phyloP scores from a whole-genome alignment of 768 basidiomycete species.

The Suillus subalutaceus region DNA sequence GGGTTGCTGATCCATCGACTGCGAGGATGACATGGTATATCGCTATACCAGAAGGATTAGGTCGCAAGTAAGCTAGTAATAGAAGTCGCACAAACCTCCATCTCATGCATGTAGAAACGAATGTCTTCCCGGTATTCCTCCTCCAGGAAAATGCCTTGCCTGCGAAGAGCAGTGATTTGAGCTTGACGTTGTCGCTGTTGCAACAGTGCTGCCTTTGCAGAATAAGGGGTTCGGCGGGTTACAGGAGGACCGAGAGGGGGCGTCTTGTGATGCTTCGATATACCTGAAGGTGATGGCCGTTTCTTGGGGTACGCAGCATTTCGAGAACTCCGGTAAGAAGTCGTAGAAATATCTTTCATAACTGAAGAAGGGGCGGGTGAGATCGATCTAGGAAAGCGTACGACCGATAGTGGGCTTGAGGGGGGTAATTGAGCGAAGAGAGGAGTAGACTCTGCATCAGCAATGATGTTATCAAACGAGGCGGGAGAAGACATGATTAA shows the following conservation, averaged over 20 bases:
- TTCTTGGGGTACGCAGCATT: slow-evolving; percentile 80
- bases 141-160: slow-evolving; percentile 81
- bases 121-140: slow-evolving; percentile 97
- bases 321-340: slow-evolving; percentile 63
- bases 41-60: slow-evolving; percentile 45
- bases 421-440: slow-evolving; percentile 26
- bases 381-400: slow-evolving; percentile 45
- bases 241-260: slow-evolving; percentile 49
- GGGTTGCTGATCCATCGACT: slow-evolving; percentile 99
- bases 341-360: slow-evolving; percentile 78
- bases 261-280: slow-evolving; percentile 67
- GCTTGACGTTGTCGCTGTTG: slow-evolving; percentile 71
- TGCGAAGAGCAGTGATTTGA: slow-evolving; percentile 68
- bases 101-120: slow-evolving; percentile 90
- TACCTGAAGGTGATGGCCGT: slow-evolving; percentile 80
- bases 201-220: slow-evolving; percentile 58
- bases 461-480: slow-evolving; percentile 9
- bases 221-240: slow-evolving; percentile 65
- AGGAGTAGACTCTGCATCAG: slow-evolving; percentile 25
- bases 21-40: slow-evolving; percentile 85
- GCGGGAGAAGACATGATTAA: slow-evolving; percentile 13
- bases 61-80: slow-evolving; percentile 15
- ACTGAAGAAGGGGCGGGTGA: slow-evolving; percentile 33
- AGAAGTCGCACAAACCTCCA: slow-evolving; percentile 78
- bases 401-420: slow-evolving; percentile 47